Evolutionary conservation across 768 basidiomycete species (phyloP).

Genomic region (Hemileccinum rubropunctum): DNA sequence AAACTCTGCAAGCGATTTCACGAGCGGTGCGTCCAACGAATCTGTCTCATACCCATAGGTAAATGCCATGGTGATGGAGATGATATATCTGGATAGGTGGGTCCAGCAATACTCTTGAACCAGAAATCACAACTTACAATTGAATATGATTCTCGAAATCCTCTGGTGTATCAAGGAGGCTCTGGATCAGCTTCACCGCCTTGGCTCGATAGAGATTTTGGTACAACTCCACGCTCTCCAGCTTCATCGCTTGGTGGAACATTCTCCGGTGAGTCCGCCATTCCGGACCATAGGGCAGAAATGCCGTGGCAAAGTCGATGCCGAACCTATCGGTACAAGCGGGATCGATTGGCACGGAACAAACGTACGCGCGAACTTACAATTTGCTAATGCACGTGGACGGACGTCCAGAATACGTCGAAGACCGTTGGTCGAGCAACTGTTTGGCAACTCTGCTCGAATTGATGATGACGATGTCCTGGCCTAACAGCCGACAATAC

Average conservation of each 20-base stretch:
- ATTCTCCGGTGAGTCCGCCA: constrained; percentile 29
- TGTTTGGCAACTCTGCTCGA: constrained; percentile 25
- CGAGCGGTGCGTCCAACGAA: constrained; percentile 26
- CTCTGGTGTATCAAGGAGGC: constrained; percentile 21
- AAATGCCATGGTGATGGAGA: constrained; percentile 31
- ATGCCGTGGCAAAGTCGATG: constrained; percentile 28
- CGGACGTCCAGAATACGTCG: constrained; percentile 29
- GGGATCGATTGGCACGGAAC: neutral
- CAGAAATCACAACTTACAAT: constrained; percentile 11
- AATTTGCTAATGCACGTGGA: constrained; percentile 19
- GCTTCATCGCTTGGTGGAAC: constrained; percentile 27
- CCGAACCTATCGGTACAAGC: constrained; percentile 20
- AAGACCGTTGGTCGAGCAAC: constrained; percentile 30
- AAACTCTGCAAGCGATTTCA: constrained; percentile 26
- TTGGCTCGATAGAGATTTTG: constrained; percentile 24
- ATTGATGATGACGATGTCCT: constrained; percentile 26
- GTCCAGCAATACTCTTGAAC: neutral
- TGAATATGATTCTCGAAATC: constrained; percentile 26
- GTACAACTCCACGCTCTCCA: constrained; percentile 17
- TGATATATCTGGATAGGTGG: constrained; percentile 24
- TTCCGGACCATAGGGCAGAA: constrained; percentile 26
- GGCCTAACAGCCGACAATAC: constrained; percentile 26
- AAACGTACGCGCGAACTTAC: constrained; percentile 6
- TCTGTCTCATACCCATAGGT: constrained; percentile 30
- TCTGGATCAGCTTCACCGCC: constrained; percentile 14